Base-by-base conservation (phyloP, 257 asterid species). In the Anisodus tanguticus region DNA sequence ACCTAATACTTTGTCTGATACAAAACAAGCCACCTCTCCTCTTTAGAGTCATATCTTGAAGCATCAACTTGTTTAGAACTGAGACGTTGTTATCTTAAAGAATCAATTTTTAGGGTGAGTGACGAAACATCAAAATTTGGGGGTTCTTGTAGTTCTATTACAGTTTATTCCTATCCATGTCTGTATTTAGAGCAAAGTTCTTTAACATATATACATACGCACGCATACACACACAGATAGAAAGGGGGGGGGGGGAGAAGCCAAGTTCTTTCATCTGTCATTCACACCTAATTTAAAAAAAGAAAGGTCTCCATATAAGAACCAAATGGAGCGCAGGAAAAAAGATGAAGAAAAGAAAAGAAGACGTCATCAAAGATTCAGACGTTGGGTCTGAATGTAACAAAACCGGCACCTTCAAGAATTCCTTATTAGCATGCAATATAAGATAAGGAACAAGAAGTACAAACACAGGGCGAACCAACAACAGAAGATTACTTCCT, bases 321-420 rank as follows among this genome's bases (percentile, higher is more conserved):
- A 74, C 43, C 62, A 74, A 22, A 19, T 47, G n/a, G 1, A 49
- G 41, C 8, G 12, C 41, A 12, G 7, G 4, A 49, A 49, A 49
- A 22, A 22, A 49, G 59, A 72, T n/a, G 43, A 8, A 58, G 64
- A 16, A 58, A 17, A 74, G 1, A 74, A 26, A 19, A 2, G n/a
- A 49, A 74, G 37, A 12, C n/a, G 43, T 6, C 81, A 49, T 49
- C 60, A 49, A 74, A 71, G 43, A 64, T 31, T 64, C 71, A 26
- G 71, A 64, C 53, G 10, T 45, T 0, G 5, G 58, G 3, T 17
- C 54, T 69, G 54, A 71, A 71, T 70, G 57, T 43, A 43, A 43
- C 58, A 45, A 71, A 71, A 71, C 37, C 55, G 39, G 78, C 54
- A 31, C 9, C 57, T 70, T 70, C 79, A 70, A 70, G 16, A 70